Base-by-base conservation (phyloP, 805 yeast genomes). In the Spathaspora arborariae region DNA sequence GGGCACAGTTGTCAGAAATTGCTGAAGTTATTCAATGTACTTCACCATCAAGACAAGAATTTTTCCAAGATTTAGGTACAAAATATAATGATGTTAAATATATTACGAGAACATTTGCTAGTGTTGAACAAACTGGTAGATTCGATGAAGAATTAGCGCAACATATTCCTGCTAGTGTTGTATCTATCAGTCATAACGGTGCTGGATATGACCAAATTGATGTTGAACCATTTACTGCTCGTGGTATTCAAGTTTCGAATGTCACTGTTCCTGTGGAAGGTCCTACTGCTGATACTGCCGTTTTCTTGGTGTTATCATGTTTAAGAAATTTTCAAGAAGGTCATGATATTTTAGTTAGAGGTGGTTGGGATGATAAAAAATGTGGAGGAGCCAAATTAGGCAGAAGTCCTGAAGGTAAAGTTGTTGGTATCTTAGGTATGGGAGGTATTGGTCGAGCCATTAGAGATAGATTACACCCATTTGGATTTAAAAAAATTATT, bases 401-500 rank as follows among this genome's bases (percentile, higher is more conserved):
- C 6, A 77, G 78, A 57, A 91, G 84, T 57, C 95, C 95, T 15
- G 81, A 74, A 51, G 88, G 88, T 7, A 84, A 84, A 59, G 74
- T 74, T 16, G 83, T 89, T 19, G 96, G 96, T 42, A 82, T 89
- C 45, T 70, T 85, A 44, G 96, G 96, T 13, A 76, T 89, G 79
- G 96, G 96, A 27, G 96, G 96, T 30, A 88, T 89, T 65, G 96
- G 96, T 41, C 79, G 90, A 48, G 86, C 88, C 24, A 81, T 89
- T 44, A 75, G 88, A 45, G 80, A 81, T 53, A 77, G 92, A 55
- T 73, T 87, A 51, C 65, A 68, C 53, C 91, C 92, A 7, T 88
- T 89, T 64, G 96, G 94, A 2, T 87, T 88, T 64, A 68, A 64
- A 27, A 81, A 79, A 56, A 79, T 85, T 52, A 64, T 84, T 34